Evolutionary conservation across 345 rosid species (phyloP), one percentile per base, ranked within the genome.

Genomic region (Gossypium rotundifolium): DNA sequence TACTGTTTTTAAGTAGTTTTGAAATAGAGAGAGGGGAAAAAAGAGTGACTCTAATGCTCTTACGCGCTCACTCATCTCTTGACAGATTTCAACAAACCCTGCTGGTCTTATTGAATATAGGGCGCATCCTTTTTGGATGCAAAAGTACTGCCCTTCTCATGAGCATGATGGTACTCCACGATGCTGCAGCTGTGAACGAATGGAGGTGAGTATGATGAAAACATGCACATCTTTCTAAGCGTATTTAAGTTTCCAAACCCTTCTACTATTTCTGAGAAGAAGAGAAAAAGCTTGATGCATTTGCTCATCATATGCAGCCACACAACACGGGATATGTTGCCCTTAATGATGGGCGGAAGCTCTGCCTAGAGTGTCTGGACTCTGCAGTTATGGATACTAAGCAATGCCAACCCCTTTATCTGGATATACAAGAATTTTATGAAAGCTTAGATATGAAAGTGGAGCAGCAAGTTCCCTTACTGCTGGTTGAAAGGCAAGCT

Each of bases 121-220:
- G 84, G 98, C 96, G 44, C 99, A 93, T 83, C 99, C 98, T 58
- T 95, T 93, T 84, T 95, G 99, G 99, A 55, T 70, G 17, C 99
- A 95, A 71, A 95, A 95, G 79, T 95, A 95, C 80, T 95, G 99
- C 81, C 99, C 98, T 68, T 79, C 92, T 52, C 99, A 95, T 53
- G 99, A 95, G 79, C 88, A 77, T 59, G 98, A 95, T 72, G 88
- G 87, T 44, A 95, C 98, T 71, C 94, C 97, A 63, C 83, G 97
- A 53, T 95, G 99, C 82, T 95, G 99, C 84, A 93, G 99, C 79
- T 95, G 99, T 72, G 99, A 95, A 83, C 87, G 99, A 82, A 91
- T 95, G 99, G 98, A 95, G 97, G 99, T 95, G 70, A 76, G 83
- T 90, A 75, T 57, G 44, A 53, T 42, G 75, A 70, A 33, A 63